Conservation (phyloP, 805 yeast genomes). For the Clavispora fructus region DNA sequence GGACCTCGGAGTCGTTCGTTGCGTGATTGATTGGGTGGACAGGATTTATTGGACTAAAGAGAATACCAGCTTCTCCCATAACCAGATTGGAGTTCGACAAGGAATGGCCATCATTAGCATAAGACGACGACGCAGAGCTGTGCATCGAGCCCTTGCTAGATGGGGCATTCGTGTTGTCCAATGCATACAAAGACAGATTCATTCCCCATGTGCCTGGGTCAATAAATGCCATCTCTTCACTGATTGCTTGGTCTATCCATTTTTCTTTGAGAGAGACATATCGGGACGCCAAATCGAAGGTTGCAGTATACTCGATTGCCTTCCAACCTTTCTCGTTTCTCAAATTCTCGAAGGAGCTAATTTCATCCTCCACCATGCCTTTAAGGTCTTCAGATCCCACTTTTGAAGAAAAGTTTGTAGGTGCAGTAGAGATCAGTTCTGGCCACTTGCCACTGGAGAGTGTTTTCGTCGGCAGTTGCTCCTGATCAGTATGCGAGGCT, state of each 20-base stretch:
- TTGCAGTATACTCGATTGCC: conserved; percentile 27
- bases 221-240: conserved; percentile 3
- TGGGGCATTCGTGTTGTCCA: not conserved
- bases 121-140: not conserved
- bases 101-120: not conserved
- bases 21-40: not conserved
- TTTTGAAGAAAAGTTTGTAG: not conserved
- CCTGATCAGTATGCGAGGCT: conserved; percentile 35
- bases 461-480: conserved; percentile 26
- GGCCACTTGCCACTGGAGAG: not conserved
- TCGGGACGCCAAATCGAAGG: conserved; percentile 22
- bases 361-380: not conserved
- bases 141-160: not conserved
- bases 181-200: not conserved
- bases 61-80: not conserved
- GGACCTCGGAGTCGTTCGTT: not conserved
- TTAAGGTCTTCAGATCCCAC: not conserved
- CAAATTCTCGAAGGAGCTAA: conserved; percentile 23
- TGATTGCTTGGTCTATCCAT: conserved; percentile 9
- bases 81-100: not conserved
- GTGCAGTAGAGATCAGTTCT: not conserved
- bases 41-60: not conserved
- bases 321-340: conserved; percentile 57
- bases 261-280: conserved; percentile 13
- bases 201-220: not conserved